Evolutionary conservation across 2,329 filamentous ascomycete genomes (phyloP), one percentile per base, ranked within the genome.

Genomic region (Sporothrix pallida): DNA sequence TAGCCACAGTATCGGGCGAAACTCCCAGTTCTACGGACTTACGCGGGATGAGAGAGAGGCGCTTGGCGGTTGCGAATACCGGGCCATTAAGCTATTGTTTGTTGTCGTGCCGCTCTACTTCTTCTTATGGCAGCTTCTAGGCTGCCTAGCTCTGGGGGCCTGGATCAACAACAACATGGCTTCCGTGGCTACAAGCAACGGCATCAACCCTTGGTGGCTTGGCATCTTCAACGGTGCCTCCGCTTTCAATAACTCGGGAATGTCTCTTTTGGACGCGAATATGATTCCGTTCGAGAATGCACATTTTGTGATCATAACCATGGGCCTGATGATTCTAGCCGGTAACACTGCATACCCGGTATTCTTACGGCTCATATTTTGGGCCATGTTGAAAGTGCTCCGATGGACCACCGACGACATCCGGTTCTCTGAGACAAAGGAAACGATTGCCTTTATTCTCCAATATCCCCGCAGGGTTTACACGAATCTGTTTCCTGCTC

Each of bases 201-300:
- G 86, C 13, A 84, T 90, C 72, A 88, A 89, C 74, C 87, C 90
- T 48, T 92, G 88, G 88, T 92, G 90, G 90, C 83, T 89, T 2
- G 90, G 90, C 56, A 86, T 89, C 62, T 93, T 92, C 81, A 90
- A 91, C 75, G 88, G 88, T 1, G 86, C 89, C 4, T 91, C 89
- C 20, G 90, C 90, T 0, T 93, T 92, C 80, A 92, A 91, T 81
- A 92, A 92, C 76, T 89, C 86, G n/a, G 90, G 90, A 56, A 91
- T 93, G 89, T 88, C 87, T 23, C 83, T 92, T 50, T 81, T 92
- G 13, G 90, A 92, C 78, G 86, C 87, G 56, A 92, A 91, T 78
- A 90, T 93, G 83, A 83, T 87, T 3, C 87, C 88, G 0, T 91
- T 90, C 74, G 86, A 88, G 73, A 82, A 82, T 46, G 82, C 84